Conservation (phyloP, 2,329 filamentous ascomycete species). For the Ophioceras dolichostomum region DNA sequence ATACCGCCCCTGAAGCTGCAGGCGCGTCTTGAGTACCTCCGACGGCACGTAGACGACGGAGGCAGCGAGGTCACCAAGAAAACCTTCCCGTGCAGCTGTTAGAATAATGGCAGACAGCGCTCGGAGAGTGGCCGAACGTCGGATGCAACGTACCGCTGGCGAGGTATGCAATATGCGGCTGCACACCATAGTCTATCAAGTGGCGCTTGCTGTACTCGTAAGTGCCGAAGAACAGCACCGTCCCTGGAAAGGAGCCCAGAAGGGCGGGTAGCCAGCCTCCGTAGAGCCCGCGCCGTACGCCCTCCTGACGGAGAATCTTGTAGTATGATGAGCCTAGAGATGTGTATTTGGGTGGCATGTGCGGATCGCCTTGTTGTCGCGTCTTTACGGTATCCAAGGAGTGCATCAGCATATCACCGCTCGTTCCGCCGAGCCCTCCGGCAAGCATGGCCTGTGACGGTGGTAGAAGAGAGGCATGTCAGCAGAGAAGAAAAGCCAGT, state of each 20-base stretch:
- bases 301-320: constrained; percentile 89
- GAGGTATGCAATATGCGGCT: constrained; percentile 76
- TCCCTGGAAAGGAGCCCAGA: constrained; percentile 85
- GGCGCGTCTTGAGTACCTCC: constrained; percentile 92
- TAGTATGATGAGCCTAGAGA: constrained; percentile 83
- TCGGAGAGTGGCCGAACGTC: too few species aligned
- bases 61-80: constrained; percentile 82
- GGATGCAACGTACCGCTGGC: constrained; percentile 63
- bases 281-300: constrained; percentile 74
- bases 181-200: constrained; percentile 74
- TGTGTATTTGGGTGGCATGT: constrained; percentile 84
- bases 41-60: constrained; percentile 93
- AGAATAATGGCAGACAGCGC: background rate
- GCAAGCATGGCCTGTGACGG: constrained; percentile 96
- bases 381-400: constrained; percentile 98
- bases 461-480: background rate
- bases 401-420: constrained; percentile 96
- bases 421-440: constrained; percentile 83
- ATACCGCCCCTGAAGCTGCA: constrained; percentile 87
- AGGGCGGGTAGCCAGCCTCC: constrained; percentile 89
- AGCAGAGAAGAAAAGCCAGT: constrained; percentile 4
- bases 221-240: constrained; percentile 87
- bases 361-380: constrained; percentile 89
- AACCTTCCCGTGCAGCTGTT: constrained; percentile 47
- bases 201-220: constrained; percentile 92